phyloP scores from a whole-genome alignment of 2,329 filamentous ascomycete species.

The Coniochaeta pulveracea region DNA sequence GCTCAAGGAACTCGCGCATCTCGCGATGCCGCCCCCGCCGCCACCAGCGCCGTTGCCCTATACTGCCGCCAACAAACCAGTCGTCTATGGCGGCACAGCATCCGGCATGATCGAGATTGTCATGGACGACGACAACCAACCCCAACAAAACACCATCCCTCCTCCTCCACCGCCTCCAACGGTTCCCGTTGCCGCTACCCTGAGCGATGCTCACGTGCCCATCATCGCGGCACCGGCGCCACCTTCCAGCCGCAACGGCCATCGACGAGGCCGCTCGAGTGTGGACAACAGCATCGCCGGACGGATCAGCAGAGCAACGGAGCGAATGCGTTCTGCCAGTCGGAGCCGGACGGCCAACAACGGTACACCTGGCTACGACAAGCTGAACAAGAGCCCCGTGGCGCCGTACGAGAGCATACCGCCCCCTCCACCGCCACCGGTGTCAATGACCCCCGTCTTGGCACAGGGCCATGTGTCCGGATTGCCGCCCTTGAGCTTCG shows the following conservation, averaged over 20 bases:
- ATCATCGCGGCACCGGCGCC: constrained; percentile 33
- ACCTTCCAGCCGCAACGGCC: constrained; percentile 27
- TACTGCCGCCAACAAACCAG: constrained; percentile 22
- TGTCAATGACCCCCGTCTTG: no score
- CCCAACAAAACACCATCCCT: constrained; percentile 20
- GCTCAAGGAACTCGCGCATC: constrained; percentile 51
- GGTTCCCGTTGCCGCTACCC: constrained; percentile 20
- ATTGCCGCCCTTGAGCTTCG: constrained; percentile 19
- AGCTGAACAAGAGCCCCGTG: constrained; percentile 23
- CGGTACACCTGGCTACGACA: constrained; percentile 20
- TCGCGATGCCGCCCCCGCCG: constrained; percentile 49
- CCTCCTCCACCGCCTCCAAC: constrained; percentile 6
- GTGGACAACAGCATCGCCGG: constrained; percentile 39
- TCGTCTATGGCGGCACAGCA: constrained; percentile 29
- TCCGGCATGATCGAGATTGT: constrained; percentile 55
- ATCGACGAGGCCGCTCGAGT: constrained; percentile 46
- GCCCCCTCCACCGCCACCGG: constrained; percentile 20
- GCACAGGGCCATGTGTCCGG: no score
- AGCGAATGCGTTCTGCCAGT: constrained; percentile 49
- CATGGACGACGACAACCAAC: constrained; percentile 46
- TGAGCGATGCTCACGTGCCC: constrained; percentile 28
- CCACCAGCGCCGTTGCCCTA: constrained; percentile 47
- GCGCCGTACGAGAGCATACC: constrained; percentile 31
- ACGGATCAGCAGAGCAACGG: constrained; percentile 45
- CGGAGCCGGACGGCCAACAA: constrained; percentile 38